Evolutionary conservation across 495 filamentous ascomycete species (phyloP), one percentile per base, ranked within the genome.

Genomic region (Neurospora sp.): DNA sequence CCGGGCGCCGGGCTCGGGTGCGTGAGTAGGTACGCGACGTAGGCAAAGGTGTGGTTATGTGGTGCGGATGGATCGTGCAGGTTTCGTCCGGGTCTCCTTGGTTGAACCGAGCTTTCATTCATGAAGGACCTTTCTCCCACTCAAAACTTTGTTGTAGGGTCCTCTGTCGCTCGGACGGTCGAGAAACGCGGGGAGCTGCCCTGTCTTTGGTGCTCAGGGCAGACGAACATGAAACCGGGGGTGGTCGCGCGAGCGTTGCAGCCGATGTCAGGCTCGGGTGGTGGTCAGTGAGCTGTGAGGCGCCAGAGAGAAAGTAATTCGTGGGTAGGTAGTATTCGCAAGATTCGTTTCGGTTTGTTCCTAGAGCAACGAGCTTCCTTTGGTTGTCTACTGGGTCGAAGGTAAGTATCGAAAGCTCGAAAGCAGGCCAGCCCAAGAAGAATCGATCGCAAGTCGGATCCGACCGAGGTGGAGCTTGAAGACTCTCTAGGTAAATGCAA

Each of bases 191-290:
- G 20, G 72, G 69, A 35, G 70, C 69, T 59, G 74, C 72, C 70
- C 69, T 69, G 74, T 66, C 54, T 35, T 66, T 66, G 54, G 27
- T 66, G 54, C 71, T 62, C 70, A 40, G 71, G 73, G 44, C 76
- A 72, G 72, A 69, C 69, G 46, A 66, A 71, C 77, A 78, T 78
- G 77, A 74, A 76, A 74, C 76, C 42, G 73, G 66, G 75, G 37
- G 11, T 37, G 54, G 54, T 66, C 42, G 75, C 72, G 62, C 41
- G 48, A 71, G 73, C 27, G 75, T 75, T 74, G 71, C 75, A 77
- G 71, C 72, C 71, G 54, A 70, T 73, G 27, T 66, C 27, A 35
- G 54, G 54, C 54, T 66, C 54, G 31, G 54, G 14, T 14, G 54
- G 54, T 66, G 23, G 54, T 27, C 54, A 66, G 54, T 66, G 27